Conservation (phyloP, 208 protist species). For the Wallacemonas sp. region DNA sequence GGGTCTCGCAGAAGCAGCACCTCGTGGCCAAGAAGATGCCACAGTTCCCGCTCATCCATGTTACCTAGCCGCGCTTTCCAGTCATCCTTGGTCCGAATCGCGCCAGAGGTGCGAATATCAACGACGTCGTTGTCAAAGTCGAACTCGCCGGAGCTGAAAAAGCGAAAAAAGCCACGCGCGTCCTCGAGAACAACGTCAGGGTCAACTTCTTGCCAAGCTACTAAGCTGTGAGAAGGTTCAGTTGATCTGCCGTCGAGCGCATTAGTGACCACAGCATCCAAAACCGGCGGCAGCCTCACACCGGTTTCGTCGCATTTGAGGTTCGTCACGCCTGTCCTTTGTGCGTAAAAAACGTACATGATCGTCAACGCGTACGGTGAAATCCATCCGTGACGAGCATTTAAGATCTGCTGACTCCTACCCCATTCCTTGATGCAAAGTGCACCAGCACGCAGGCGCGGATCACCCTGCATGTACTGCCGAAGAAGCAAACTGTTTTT, state of each 20-base stretch:
- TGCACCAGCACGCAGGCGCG: conserved; percentile 48
- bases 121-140: conserved; percentile 75
- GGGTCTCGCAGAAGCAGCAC: conserved; percentile 66
- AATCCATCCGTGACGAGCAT: conserved; percentile 75
- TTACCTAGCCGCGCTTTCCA: conserved; percentile 40
- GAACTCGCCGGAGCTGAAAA: conserved; percentile 46
- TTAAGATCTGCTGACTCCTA: conserved; percentile 52
- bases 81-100: conserved; percentile 43
- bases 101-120: conserved; percentile 51
- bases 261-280: no score
- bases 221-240: no score
- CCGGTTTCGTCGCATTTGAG: no score
- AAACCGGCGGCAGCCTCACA: no score
- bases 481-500: conserved; percentile 71
- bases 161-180: conserved; percentile 57
- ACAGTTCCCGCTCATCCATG: conserved; percentile 34
- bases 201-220: conserved; percentile 28
- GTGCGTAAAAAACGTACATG: conserved; percentile 84
- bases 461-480: conserved; percentile 57
- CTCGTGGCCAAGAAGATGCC: conserved; percentile 75
- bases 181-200: conserved; percentile 31
- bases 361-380: conserved; percentile 83
- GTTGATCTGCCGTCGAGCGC: no score
- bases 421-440: conserved; percentile 74
- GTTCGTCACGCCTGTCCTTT: no score